These are phyloP conservation scores for Penicillium sp. DNA, from an alignment of 2,329 filamentous ascomycete species.

Conservation along the genomic window DNA sequence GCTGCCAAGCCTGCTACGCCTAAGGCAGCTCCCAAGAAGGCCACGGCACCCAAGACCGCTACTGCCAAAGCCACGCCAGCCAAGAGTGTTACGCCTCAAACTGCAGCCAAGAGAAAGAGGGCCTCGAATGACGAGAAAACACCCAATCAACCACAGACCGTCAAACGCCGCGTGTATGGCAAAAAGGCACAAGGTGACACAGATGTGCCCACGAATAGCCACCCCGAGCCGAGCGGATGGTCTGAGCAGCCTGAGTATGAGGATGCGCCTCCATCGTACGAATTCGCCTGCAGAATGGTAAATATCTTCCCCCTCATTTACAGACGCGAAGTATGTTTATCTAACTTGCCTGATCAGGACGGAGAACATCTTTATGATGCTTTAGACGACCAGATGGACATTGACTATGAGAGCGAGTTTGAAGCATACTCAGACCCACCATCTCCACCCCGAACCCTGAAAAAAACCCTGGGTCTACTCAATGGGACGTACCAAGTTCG, in stretches of 20 bases:
- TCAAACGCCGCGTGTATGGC: background rate
- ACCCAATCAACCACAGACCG: background rate
- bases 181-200: background rate
- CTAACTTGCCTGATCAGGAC: background rate
- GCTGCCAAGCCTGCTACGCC: background rate
- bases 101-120: background rate
- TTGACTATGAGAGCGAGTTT: background rate
- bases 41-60: background rate
- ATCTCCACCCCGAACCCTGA: background rate
- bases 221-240: background rate
- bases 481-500: background rate
- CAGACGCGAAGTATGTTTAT: background rate
- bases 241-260: background rate
- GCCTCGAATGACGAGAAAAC: background rate
- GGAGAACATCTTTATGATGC: background rate
- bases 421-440: background rate
- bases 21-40: background rate
- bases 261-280: conserved; percentile 1
- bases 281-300: background rate
- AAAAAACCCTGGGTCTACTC: background rate
- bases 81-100: background rate
- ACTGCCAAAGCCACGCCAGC: background rate
- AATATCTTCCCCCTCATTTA: background rate
- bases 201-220: background rate
- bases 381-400: background rate